These are phyloP conservation scores for Tuber calosporum DNA, from an alignment of 495 filamentous ascomycete species.

Conservation along the genomic window DNA sequence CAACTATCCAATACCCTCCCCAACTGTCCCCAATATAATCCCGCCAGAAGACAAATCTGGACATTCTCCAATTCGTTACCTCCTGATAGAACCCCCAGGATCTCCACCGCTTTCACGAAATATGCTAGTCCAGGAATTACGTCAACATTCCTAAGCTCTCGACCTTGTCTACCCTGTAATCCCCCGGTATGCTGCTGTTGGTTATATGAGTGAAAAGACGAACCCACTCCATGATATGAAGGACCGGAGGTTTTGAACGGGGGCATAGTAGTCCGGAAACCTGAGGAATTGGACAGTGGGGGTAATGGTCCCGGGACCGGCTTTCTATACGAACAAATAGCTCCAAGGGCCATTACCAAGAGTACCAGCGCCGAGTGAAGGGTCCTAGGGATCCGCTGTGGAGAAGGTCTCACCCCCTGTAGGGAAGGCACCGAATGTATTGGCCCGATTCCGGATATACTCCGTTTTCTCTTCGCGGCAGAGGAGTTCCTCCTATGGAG, in stretches of 20 bases:
- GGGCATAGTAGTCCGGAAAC: constrained; percentile 29
- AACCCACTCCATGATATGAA: constrained; percentile 30
- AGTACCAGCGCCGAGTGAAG: constrained; percentile 71
- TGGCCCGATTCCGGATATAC: constrained; percentile 30
- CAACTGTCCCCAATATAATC: constrained; percentile 79
- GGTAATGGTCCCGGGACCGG: constrained; percentile 39
- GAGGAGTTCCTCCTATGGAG: constrained; percentile 31
- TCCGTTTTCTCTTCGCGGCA: constrained; percentile 39
- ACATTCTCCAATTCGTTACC: constrained; percentile 72
- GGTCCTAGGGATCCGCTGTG: constrained; percentile 42
- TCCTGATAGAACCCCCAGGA: constrained; percentile 72
- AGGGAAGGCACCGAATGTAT: constrained; percentile 22
- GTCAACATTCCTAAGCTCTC: constrained; percentile 61
- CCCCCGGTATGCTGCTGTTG: constrained; percentile 15
- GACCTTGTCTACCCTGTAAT: constrained; percentile 13
- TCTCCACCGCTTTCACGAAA: constrained; percentile 76
- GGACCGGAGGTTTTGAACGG: constrained; percentile 34
- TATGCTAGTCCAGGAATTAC: constrained; percentile 82
- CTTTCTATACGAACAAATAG: constrained; percentile 58
- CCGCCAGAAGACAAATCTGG: constrained; percentile 78
- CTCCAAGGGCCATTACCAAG: constrained; percentile 75
- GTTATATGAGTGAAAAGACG: constrained; percentile 29
- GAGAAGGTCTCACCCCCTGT: constrained; percentile 12
- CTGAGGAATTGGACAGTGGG: constrained; percentile 20
- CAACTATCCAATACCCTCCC: constrained; percentile 84